Percentiles rank a stretch among this genome's conserved stretches.
Evolutionary conservation across 129 eudicot species (phyloP).

Genomic region (Tanacetum coccineum): DNA sequence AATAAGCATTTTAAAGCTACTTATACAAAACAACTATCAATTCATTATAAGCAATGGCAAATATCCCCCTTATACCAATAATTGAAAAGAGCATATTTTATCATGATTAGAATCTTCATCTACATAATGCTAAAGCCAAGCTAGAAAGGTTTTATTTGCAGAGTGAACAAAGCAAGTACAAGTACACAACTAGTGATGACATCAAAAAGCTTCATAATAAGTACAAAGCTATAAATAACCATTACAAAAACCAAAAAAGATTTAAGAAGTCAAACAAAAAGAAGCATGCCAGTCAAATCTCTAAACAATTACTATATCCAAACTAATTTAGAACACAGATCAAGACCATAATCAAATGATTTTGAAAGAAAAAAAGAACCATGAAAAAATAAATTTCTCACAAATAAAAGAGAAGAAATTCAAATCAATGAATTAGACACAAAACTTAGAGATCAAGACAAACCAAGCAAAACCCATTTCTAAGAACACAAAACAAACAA

Average conservation of each 20-base stretch:
- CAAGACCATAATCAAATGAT: slow-evolving; percentile 13
- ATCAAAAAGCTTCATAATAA: slow-evolving; percentile 14
- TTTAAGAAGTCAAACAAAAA: slow-evolving; percentile 20
- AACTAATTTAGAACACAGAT: slow-evolving; percentile 12
- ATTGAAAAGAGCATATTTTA: slow-evolving; percentile 16
- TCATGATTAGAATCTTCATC: slow-evolving; percentile 25
- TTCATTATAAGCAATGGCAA: background rate
- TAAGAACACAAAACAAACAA: slow-evolving; percentile 13
- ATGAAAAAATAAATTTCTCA: background rate
- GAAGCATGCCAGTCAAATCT: slow-evolving; percentile 19
- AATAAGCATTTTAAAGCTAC: too few relatives aligned
- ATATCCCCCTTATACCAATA: background rate
- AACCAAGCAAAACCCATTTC: slow-evolving; percentile 18
- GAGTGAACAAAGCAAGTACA: slow-evolving; percentile 13
- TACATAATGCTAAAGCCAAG: slow-evolving; percentile 15
- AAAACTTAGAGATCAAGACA: slow-evolving; percentile 28
- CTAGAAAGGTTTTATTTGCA: slow-evolving; percentile 9
- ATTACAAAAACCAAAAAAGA: background rate
- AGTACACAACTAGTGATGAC: slow-evolving; percentile 8
- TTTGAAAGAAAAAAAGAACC: slow-evolving; percentile 5
- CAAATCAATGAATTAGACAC: slow-evolving; percentile 16
- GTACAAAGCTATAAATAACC: background rate
- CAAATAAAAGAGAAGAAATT: slow-evolving; percentile 11
- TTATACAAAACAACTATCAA: too few relatives aligned
- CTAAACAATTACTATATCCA: slow-evolving; percentile 12